A percentile compares a stretch with the other conserved stretches of the same genome.
Conservation (phyloP, 2,329 filamentous ascomycete species). For the Fusarium fracticaudum region DNA sequence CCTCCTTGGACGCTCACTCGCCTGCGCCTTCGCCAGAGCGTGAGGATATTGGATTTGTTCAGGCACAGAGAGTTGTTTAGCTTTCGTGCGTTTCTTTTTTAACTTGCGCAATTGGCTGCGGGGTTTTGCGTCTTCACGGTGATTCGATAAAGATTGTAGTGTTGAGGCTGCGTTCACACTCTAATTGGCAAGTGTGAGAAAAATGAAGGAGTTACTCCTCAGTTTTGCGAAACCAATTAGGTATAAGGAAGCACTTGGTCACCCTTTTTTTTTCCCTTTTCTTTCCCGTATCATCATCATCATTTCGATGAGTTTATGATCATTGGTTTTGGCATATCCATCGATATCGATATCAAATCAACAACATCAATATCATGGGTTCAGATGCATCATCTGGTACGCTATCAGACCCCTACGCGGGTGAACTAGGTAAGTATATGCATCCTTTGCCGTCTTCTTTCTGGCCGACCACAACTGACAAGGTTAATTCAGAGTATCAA, state of each 20-base stretch:
- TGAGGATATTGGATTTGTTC: background rate
- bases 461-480: background rate
- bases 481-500: background rate
- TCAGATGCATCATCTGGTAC: background rate
- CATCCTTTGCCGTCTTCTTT: background rate
- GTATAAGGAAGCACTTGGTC: background rate
- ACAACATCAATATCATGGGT: background rate
- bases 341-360: background rate
- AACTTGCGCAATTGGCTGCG: background rate
- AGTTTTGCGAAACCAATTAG: background rate
- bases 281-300: too few relatives aligned
- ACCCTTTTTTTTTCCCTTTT: background rate
- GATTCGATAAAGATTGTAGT: too few relatives aligned
- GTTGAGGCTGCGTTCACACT: background rate
- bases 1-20: background rate
- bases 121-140: too few relatives aligned
- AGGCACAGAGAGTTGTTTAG: background rate
- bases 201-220: background rate
- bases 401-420: too few relatives aligned
- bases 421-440: background rate
- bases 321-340: background rate
- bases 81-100: background rate
- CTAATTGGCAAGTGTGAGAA: background rate
- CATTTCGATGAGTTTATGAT: background rate
- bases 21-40: conserved; percentile 3